Base-by-base conservation (phyloP, 805 yeast genomes). In the Sungouiella blattae region DNA sequence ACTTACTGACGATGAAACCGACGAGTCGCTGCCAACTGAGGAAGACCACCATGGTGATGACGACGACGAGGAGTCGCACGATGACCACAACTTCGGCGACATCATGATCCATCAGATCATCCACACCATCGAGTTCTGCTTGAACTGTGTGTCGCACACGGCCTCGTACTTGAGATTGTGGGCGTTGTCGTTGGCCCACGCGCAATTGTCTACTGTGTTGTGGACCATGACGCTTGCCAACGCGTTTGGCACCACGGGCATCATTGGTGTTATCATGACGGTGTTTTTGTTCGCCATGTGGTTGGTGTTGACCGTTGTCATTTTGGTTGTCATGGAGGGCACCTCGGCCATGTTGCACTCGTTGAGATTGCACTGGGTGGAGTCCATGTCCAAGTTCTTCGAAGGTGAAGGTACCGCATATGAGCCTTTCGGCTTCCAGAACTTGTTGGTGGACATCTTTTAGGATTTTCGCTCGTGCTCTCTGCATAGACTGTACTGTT, bases 321-420 rank as follows among this genome's bases (percentile, higher is more conserved):
- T 93, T 50, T 73, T 93, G 54, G 98, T 93, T 11, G 69, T 85
- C 35, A 93, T 93, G 99, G 99, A 93, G 64, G 99, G 98, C 40
- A 93, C 99, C 0, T 87, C 97, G 17, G 98, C 98, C 23, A 93
- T 93, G 98, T 75, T 93, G 56, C 99, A 93, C 64, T 84, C 97
- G n/a, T 75, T 93, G 56, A 86, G 99, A 72, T 75, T 93, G 56
- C 98, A 93, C 61, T 93, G 99, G 99, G 98, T 93, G 44, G 99
- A 93, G 68, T 83, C 96, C 18, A 93, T 93, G 99, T 87, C 96
- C 43, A 93, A 93, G 69, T 94, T 83, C 67, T 93, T 89, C 54
- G 93, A 85, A 56, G 99, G 99, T 59, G 98, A 91, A 61, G 99
- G 99, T 41, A 71, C 78, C 47, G 78, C 89, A 5, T 93, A 86